phyloP scores from a whole-genome alignment of 805 yeast species.

The Starmerella floricola region DNA sequence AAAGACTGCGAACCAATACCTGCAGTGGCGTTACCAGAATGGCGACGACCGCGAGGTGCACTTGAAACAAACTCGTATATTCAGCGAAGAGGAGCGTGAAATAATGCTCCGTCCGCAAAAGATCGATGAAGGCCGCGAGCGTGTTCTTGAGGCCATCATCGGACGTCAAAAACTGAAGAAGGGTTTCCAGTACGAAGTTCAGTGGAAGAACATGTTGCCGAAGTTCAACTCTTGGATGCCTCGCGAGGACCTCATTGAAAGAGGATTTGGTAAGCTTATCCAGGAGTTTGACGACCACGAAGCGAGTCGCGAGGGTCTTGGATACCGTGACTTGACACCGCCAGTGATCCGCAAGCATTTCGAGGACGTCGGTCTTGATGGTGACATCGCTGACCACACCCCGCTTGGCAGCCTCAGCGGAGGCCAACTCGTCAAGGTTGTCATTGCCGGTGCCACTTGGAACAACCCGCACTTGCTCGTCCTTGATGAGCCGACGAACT shows the following conservation, averaged over 20 bases:
- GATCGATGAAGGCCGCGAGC: conserved; percentile 70
- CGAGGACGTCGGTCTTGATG: conserved; percentile 93
- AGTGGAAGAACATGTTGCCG: conserved; percentile 88
- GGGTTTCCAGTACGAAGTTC: conserved; percentile 90
- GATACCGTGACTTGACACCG: conserved; percentile 89
- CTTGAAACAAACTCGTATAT: conserved; percentile 81
- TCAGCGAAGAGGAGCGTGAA: conserved; percentile 64
- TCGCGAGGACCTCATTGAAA: conserved; percentile 63
- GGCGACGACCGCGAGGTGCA: conserved; percentile 98
- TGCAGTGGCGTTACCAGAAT: conserved; percentile 95
- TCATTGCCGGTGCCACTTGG: conserved; percentile 99
- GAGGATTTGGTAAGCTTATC: conserved; percentile 81
- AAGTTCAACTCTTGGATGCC: conserved; percentile 90
- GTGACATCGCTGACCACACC: conserved; percentile 97
- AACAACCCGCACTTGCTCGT: conserved; percentile 95
- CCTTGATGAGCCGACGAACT: conserved; percentile 95
- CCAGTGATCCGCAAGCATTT: conserved; percentile 90
- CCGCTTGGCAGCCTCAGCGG: conserved; percentile 95
- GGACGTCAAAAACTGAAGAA: conserved; percentile 96
- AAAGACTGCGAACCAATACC: conserved; percentile 92
- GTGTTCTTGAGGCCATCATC: conserved; percentile 84
- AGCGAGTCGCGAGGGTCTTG: conserved; percentile 97
- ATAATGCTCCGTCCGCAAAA: conserved; percentile 69
- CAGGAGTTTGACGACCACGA: conserved; percentile 98
- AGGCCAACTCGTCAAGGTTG: conserved; percentile 96